These are phyloP conservation scores for Tricholoma sp. DNA, from an alignment of 768 basidiomycete species.

Conservation along the genomic window DNA sequence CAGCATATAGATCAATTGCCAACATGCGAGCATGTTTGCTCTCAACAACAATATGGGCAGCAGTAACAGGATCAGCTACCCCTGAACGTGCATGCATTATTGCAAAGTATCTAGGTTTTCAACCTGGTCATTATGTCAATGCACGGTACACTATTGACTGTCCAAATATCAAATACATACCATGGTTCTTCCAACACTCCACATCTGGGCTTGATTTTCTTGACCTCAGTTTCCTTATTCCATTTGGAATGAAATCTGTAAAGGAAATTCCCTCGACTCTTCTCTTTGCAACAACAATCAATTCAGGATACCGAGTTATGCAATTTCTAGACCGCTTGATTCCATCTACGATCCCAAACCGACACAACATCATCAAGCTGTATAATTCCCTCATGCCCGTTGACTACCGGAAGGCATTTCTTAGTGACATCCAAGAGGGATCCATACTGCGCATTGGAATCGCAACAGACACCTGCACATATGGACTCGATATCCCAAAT, in stretches of 20 bases:
- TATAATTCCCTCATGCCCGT: background rate
- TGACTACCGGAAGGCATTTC: background rate
- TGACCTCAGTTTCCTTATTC: background rate
- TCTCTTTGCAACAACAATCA: background rate
- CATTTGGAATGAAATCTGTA: background rate
- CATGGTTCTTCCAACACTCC: background rate
- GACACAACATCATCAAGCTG: background rate
- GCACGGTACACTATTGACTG: conserved; percentile 11
- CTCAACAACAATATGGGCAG: too few relatives aligned
- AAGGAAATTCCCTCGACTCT: background rate
- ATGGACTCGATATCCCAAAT: too few relatives aligned
- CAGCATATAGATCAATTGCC: too few relatives aligned
- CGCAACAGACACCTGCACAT: background rate
- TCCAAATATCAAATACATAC: background rate
- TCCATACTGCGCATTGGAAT: background rate
- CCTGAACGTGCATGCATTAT: too few relatives aligned
- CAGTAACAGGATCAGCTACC: too few relatives aligned
- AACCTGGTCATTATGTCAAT: too few relatives aligned
- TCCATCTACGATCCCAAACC: background rate
- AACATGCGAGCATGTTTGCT: too few relatives aligned
- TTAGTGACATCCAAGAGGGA: background rate
- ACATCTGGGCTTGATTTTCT: background rate
- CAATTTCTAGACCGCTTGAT: background rate
- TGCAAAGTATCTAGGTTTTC: too few relatives aligned
- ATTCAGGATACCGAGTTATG: background rate